Base-by-base conservation (phyloP, 345 rosid genomes). In the Bruguiera parviflora region DNA sequence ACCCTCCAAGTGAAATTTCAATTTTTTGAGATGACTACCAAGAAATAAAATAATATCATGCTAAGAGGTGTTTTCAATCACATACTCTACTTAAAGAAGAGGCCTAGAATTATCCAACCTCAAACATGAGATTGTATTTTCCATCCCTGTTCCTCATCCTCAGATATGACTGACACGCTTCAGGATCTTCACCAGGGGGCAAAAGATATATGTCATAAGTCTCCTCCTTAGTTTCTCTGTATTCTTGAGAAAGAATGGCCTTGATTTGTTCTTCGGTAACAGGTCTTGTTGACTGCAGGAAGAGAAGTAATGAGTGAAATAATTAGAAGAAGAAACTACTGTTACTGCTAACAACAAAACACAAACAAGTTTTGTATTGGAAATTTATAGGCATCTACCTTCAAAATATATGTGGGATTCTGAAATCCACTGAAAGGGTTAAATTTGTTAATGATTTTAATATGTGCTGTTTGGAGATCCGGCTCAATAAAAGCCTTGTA, bases 101-200 rank as follows among this genome's bases (percentile, higher is more conserved):
- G 43, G 27, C 63, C 61, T 32, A 75, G 37, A 71, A 73, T 60
- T 65, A 72, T 71, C 84, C 67, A 74, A 95, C 99, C 99, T 90
- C 99, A 56, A 95, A 95, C 99, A 95, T 95, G 74, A 92, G 97
- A 87, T 84, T 92, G 81, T 95, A 95, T 72, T 95, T 92, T 32
- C 99, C 99, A 83, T 95, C 99, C 63, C 96, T 87, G 78, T 95
- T 95, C 83, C 99, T 89, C 99, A 90, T 92, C 87, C 99, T 87
- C 76, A 95, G 82, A 77, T 95, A 92, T 7, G 99, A 95, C 74
- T 95, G 99, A 60, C 99, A 95, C 43, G 99, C 99, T 84, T 95
- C 99, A 65, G 99, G 99, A 83, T 95, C 98, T 87, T 95, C 99
- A 57, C 96, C 98, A 5, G 99, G 99, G 53, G 99, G 99, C 65